These are phyloP conservation scores for Phalaenopsis hybrid DNA, from an alignment of 116 monocot genomes.

Conservation along the genomic window DNA sequence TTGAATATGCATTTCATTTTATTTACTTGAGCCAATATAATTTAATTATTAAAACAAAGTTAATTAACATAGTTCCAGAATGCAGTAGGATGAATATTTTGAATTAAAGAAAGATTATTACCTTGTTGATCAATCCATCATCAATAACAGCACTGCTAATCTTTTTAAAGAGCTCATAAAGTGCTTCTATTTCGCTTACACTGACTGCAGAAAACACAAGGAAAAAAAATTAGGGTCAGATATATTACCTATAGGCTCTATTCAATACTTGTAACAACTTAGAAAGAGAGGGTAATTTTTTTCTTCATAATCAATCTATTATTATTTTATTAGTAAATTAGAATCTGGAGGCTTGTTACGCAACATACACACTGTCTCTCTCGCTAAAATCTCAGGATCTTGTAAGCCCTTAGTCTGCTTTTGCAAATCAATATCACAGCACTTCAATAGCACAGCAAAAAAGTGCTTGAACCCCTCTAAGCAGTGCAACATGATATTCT, in stretches of 20 bases:
- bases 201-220: slow-evolving; percentile 58
- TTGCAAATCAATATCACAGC: slow-evolving; percentile 66
- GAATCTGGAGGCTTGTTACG: neutral
- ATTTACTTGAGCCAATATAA: no score
- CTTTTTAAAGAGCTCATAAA: slow-evolving; percentile 93
- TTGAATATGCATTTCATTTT: neutral
- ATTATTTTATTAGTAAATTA: neutral
- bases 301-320: neutral
- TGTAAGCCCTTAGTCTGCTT: slow-evolving; percentile 63
- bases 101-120: slow-evolving; percentile 11
- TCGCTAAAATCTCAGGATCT: slow-evolving; percentile 75
- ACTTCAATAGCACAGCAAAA: slow-evolving; percentile 46
- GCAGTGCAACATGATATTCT: slow-evolving; percentile 62
- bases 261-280: neutral
- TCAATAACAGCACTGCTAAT: slow-evolving; percentile 98
- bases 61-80: neutral
- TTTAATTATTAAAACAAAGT: no score
- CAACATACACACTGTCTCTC: slow-evolving; percentile 92
- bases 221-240: neutral
- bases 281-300: neutral
- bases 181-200: slow-evolving; percentile 94
- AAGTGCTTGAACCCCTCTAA: slow-evolving; percentile 57
- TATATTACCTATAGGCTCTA: neutral
- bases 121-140: slow-evolving; percentile 98
- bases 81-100: neutral